phyloP scores from a whole-genome alignment of 768 basidiomycete genomes.

The Udeniomyces megalosporus region DNA sequence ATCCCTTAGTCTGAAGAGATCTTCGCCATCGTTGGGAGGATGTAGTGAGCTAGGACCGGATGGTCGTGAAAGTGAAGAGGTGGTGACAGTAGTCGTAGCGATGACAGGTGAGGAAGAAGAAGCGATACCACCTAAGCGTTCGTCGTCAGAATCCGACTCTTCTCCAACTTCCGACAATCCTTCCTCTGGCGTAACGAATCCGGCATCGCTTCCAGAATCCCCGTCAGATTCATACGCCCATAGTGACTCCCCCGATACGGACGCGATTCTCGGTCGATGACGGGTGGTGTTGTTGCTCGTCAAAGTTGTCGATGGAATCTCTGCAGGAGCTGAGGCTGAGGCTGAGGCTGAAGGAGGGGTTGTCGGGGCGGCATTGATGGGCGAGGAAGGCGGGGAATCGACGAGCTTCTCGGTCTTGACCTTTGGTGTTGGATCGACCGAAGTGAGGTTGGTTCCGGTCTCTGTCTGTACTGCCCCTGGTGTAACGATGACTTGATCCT shows the following conservation, averaged over 20 bases:
- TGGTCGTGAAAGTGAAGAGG: no score
- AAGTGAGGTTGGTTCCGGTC: no score
- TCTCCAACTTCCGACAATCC: constrained; percentile 13
- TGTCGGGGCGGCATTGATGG: background rate
- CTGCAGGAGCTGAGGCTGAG: background rate
- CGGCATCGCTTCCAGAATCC: background rate
- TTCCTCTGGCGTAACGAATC: constrained; percentile 12
- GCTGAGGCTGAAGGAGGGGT: background rate
- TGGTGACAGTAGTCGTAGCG: no score
- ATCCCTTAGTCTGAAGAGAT: no score
- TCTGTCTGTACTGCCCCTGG: no score
- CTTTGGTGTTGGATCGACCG: no score
- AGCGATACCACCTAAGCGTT: background rate
- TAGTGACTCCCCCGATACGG: constrained; percentile 3
- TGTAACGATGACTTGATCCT: no score
- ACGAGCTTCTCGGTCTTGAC: no score
- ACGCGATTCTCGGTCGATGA: background rate
- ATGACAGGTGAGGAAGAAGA: no score
- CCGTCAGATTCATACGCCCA: background rate
- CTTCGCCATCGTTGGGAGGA: no score
- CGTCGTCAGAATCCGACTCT: constrained; percentile 6
- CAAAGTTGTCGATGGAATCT: background rate
- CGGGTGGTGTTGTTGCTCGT: background rate
- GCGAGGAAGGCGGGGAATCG: background rate
- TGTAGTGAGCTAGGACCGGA: no score